Conservation (phyloP, 805 yeast genomes). For the Metschnikowia aberdeeniae region DNA sequence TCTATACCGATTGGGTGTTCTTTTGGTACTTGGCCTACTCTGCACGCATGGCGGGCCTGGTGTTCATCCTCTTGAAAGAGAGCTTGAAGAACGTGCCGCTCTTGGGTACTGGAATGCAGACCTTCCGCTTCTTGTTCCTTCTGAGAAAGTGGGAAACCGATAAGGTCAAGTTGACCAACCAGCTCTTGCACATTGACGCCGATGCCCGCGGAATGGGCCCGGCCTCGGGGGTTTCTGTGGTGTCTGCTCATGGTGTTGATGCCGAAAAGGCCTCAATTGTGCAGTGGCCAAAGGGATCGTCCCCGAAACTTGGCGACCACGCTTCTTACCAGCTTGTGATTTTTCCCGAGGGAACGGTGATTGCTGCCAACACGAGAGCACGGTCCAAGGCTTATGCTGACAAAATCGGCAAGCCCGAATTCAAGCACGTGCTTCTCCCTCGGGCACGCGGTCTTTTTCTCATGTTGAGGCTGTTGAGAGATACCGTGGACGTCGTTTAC, state of each 20-base stretch:
- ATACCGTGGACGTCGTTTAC: conserved; percentile 56
- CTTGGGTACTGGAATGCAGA: conserved; percentile 81
- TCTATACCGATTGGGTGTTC: conserved; percentile 90
- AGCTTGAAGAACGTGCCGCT: conserved; percentile 66
- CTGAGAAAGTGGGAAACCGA: conserved; percentile 86
- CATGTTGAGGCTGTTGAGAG: conserved; percentile 52
- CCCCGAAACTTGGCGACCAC: neutral
- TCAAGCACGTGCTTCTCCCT: conserved; percentile 74
- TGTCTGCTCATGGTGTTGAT: conserved; percentile 10
- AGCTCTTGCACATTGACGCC: conserved; percentile 55
- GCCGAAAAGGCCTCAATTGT: conserved; percentile 6
- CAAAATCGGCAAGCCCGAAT: conserved; percentile 44
- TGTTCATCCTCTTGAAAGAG: conserved; percentile 75
- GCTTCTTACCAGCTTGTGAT: conserved; percentile 58
- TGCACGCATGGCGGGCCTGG: conserved; percentile 56
- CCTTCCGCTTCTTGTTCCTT: conserved; percentile 72
- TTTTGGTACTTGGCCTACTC: conserved; percentile 83
- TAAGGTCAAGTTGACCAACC: conserved; percentile 51
- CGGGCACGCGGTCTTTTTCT: conserved; percentile 75
- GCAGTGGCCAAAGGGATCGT: conserved; percentile 32
- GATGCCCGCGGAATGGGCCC: conserved; percentile 57
- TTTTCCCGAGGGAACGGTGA: conserved; percentile 94
- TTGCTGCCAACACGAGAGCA: conserved; percentile 59
- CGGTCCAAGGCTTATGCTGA: conserved; percentile 57
- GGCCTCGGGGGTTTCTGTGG: conserved; percentile 37